A percentile compares a stretch with the other conserved stretches of the same genome.
Evolutionary conservation across 371 early-diverging fungal genomes (phyloP).

Genomic region (Rhizopus stolonifer): DNA sequence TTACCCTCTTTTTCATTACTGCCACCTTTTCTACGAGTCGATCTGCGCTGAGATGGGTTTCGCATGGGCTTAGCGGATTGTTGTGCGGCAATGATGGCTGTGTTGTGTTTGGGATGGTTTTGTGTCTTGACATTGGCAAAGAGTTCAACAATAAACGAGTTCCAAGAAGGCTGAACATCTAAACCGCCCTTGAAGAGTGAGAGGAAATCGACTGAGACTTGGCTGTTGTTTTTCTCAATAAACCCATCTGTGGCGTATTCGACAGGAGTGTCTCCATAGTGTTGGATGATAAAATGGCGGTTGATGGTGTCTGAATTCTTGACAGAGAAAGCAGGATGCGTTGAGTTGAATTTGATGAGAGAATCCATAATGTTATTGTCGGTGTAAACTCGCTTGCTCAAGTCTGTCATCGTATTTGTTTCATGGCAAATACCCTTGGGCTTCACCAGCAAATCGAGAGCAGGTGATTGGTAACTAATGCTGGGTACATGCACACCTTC

Average conservation of each 20-base stretch:
- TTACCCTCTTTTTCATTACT: conserved; percentile 18
- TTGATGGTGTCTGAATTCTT: conserved; percentile 45
- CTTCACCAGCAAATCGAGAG: conserved; percentile 45
- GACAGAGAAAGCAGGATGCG: conserved; percentile 43
- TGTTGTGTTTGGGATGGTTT: conserved; percentile 56
- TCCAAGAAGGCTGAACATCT: conserved; percentile 57
- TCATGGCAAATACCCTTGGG: conserved; percentile 58
- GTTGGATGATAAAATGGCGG: conserved; percentile 73
- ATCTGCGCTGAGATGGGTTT: conserved; percentile 38
- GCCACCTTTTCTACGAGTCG: conserved; percentile 23
- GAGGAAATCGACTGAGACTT: conserved; percentile 81
- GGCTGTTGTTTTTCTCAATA: conserved; percentile 68
- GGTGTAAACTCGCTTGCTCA: conserved; percentile 35
- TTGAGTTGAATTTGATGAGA: conserved; percentile 43
- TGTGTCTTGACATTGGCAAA: conserved; percentile 54
- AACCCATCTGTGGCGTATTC: conserved; percentile 77
- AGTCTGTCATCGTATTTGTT: conserved; percentile 52
- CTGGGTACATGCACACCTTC: conserved; percentile 58
- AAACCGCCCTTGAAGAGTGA: conserved; percentile 69
- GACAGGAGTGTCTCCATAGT: conserved; percentile 66
- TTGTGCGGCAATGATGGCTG: conserved; percentile 56
- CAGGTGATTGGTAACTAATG: conserved; percentile 12
- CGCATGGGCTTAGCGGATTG: conserved; percentile 59
- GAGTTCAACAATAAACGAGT: conserved; percentile 39
- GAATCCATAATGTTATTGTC: conserved; percentile 47